Base-by-base conservation (phyloP, 106 monocot genomes). In the Phalaenopsis equestris region DNA sequence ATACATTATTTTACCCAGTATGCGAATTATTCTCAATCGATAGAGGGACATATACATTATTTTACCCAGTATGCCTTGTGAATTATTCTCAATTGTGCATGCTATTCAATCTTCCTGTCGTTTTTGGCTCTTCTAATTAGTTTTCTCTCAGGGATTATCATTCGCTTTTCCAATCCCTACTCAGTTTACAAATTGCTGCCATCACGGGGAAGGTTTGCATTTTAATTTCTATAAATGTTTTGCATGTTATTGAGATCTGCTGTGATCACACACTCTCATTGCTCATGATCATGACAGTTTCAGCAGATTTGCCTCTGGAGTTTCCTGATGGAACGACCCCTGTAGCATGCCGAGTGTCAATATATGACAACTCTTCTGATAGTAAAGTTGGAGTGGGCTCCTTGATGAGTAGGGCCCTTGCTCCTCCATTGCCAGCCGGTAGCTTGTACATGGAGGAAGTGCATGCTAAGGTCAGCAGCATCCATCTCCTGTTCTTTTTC, bases 311-410 rank as follows among this genome's bases (percentile, higher is more conserved):
- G 77, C 97, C 97, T 56, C 89, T 97, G 36, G 97, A 97, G 75
- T 97, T 97, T 85, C 97, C 97, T 84, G 94, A 97, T 86, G 94
- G 97, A 79, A 97, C 94, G 75, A 97, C 94, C 11, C 94, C 97
- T 21, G 97, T 97, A 41, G 89, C 97, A 67, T 94, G 94, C 49
- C 94, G 92, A 55, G 89, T 97, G 0, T 97, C 84, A 82, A 52
- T 97, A 45, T 97, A 94, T 83, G 97, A 94, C 83, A 86, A 76
- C 49, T 89, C 97, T 12, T 72, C 88, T 42, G 94, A 91, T 64
- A 84, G 85, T 76, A 94, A 94, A 72, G 97, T 97, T 83, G 97
- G 97, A 38, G 90, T 97, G 46, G 97, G 97, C 72, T 86, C 90
- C 19, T 83, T 89, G 79, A 87, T 97, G 94, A 87, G 81, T 81